Conservation (phyloP, 2,329 filamentous ascomycete species). For the Thyridium curvatum region DNA sequence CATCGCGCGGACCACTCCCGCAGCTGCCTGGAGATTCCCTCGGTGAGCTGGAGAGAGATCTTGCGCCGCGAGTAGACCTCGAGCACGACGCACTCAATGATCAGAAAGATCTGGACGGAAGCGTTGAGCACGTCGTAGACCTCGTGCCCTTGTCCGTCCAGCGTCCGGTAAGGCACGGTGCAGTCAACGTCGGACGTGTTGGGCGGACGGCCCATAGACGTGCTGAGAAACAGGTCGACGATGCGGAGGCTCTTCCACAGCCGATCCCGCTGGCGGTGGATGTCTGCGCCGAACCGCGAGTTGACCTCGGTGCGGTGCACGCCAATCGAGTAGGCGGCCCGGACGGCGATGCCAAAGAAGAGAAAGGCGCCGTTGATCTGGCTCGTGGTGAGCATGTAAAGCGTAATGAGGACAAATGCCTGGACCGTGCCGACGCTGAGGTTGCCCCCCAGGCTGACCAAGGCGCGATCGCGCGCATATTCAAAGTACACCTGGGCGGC, state of each 20-base stretch:
- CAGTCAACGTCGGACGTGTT: slow-evolving; percentile 48
- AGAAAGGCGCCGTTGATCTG: slow-evolving; percentile 50
- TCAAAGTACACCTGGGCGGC: slow-evolving; percentile 41
- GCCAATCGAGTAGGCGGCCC: slow-evolving; percentile 46
- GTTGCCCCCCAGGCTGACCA: slow-evolving; percentile 36
- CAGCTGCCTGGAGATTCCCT: slow-evolving; percentile 45
- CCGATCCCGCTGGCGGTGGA: slow-evolving; percentile 37
- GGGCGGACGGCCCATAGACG: slow-evolving; percentile 46
- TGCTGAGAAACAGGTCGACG: slow-evolving; percentile 39
- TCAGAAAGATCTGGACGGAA: slow-evolving; percentile 44
- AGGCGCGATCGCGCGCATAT: slow-evolving; percentile 38
- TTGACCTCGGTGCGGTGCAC: slow-evolving; percentile 49
- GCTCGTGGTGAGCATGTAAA: slow-evolving; percentile 49
- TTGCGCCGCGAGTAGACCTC: slow-evolving; percentile 48
- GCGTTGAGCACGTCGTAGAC: slow-evolving; percentile 40
- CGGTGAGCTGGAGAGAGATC: slow-evolving; percentile 45
- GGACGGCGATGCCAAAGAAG: slow-evolving; percentile 46
- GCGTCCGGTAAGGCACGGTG: slow-evolving; percentile 39
- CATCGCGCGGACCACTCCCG: slow-evolving; percentile 44
- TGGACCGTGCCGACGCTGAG: slow-evolving; percentile 43
- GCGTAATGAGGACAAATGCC: slow-evolving; percentile 41
- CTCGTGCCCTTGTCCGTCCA: slow-evolving; percentile 29
- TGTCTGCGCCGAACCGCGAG: slow-evolving; percentile 37
- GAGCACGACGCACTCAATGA: slow-evolving; percentile 42
- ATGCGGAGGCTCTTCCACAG: slow-evolving; percentile 49